A percentile compares a stretch with the other conserved stretches of the same genome.
Evolutionary conservation across 805 yeast genomes (phyloP).

Genomic region (Saccharomycopsis sp.): DNA sequence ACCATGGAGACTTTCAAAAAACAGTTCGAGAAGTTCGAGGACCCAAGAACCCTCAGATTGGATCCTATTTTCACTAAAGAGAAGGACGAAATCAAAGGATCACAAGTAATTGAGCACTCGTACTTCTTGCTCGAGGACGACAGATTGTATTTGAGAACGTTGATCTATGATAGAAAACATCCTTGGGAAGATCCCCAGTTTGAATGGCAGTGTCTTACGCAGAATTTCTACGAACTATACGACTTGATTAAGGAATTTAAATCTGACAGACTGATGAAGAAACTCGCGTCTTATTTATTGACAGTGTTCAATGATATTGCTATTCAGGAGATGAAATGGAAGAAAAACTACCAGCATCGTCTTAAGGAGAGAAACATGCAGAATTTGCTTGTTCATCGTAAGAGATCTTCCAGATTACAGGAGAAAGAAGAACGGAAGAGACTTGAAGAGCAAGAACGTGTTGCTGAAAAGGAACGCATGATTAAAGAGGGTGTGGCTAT

Average conservation of each 20-base stretch:
- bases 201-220: slow-evolving; percentile 36
- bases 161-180: slow-evolving; percentile 28
- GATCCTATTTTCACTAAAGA: slow-evolving; percentile 28
- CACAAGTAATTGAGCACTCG: slow-evolving; percentile 23
- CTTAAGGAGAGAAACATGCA: slow-evolving; percentile 60
- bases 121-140: slow-evolving; percentile 41
- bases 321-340: slow-evolving; percentile 43
- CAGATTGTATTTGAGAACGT: slow-evolving; percentile 40
- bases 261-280: slow-evolving; percentile 23
- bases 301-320: slow-evolving; percentile 32
- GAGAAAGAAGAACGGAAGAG: slow-evolving; percentile 57
- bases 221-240: slow-evolving; percentile 41
- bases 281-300: slow-evolving; percentile 30
- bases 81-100: neutral
- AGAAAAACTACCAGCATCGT: slow-evolving; percentile 48
- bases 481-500: slow-evolving; percentile 17
- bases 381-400: slow-evolving; percentile 57
- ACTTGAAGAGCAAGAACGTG: slow-evolving; percentile 37
- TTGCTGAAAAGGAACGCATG: slow-evolving; percentile 11
- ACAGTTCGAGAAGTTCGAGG: slow-evolving; percentile 38
- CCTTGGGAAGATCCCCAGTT: slow-evolving; percentile 33
- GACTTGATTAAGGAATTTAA: slow-evolving; percentile 29
- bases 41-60: slow-evolving; percentile 27
- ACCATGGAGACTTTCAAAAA: slow-evolving; percentile 40
- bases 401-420: slow-evolving; percentile 67